Conservation (phyloP, 2,329 filamentous ascomycete genomes). For the Leptosphaerulina australis region DNA sequence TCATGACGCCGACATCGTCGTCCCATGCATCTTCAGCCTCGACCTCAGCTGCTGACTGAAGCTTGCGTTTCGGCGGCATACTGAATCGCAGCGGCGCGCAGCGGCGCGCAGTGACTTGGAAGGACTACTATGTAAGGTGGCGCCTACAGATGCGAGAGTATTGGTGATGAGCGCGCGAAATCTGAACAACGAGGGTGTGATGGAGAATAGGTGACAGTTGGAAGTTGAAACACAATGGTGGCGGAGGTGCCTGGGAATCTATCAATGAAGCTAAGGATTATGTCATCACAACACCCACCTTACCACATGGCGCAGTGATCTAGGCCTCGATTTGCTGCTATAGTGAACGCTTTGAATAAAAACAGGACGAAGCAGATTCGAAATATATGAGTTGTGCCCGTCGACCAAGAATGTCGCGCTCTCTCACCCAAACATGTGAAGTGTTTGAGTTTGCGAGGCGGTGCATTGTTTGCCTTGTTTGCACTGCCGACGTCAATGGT, state of each 20-base stretch:
- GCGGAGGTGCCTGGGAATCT: slow-evolving; percentile 11
- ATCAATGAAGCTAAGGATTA: slow-evolving; percentile 4
- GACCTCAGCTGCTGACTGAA: slow-evolving; percentile 36
- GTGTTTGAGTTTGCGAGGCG: neutral
- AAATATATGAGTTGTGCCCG: no score
- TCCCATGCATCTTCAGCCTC: slow-evolving; percentile 63
- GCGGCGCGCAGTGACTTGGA: slow-evolving; percentile 25
- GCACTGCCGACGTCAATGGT: slow-evolving; percentile 30
- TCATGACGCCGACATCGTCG: slow-evolving; percentile 53
- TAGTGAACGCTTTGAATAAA: neutral
- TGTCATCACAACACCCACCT: slow-evolving; percentile 10
- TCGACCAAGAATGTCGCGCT: neutral
- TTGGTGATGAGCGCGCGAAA: neutral
- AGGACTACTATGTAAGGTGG: slow-evolving; percentile 42
- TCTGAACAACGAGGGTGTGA: neutral
- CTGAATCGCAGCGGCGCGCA: slow-evolving; percentile 12
- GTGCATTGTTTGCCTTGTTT: slow-evolving; percentile 27
- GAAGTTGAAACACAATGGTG: slow-evolving; percentile 1
- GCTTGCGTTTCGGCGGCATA: slow-evolving; percentile 56
- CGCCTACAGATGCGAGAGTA: neutral
- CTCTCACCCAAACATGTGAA: slow-evolving; percentile 1
- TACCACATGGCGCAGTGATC: neutral
- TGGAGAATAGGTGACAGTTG: slow-evolving; percentile 1
- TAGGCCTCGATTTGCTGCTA: neutral
- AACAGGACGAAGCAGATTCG: no score